These are phyloP conservation scores for Corchorus capsularis DNA, from an alignment of 345 rosid species.

Conservation along the genomic window DNA sequence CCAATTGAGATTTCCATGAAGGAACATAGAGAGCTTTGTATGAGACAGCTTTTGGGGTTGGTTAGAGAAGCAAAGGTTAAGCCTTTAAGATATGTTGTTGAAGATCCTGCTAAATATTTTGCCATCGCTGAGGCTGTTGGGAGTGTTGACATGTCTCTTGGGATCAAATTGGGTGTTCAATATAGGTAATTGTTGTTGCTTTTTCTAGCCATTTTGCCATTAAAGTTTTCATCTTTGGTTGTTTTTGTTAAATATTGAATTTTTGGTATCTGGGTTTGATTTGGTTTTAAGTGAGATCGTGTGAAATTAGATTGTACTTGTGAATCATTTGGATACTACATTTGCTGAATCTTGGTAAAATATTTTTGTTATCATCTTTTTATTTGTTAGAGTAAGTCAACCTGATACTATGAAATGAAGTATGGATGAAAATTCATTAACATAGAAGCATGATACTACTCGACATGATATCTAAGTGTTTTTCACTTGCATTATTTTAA, in stretches of 20 bases:
- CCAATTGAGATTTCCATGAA: constrained; percentile 85
- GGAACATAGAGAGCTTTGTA: constrained; percentile 83
- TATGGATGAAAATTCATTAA: neutral
- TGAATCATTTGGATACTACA: neutral
- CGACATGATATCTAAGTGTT: too few relatives aligned
- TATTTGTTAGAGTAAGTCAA: neutral
- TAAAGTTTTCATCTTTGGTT: neutral
- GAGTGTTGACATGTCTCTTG: constrained; percentile 86
- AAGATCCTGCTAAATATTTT: constrained; percentile 84
- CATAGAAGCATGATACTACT: neutral
- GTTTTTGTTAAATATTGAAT: neutral
- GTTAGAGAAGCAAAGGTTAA: constrained; percentile 77
- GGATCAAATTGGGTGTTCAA: constrained; percentile 93
- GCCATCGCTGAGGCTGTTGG: constrained; percentile 88
- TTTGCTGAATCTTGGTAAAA: neutral
- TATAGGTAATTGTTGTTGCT: constrained; percentile 56
- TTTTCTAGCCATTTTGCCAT: neutral
- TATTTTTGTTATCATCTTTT: neutral
- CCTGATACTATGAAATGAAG: neutral
- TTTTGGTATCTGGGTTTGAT: neutral
- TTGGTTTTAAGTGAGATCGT: neutral
- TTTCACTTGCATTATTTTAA: too few relatives aligned
- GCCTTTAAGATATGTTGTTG: constrained; percentile 66
- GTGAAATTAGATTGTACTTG: neutral
- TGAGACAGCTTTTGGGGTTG: constrained; percentile 74